phyloP scores from a whole-genome alignment of 2,329 filamentous ascomycete genomes.

The Apiospora malaysiana region DNA sequence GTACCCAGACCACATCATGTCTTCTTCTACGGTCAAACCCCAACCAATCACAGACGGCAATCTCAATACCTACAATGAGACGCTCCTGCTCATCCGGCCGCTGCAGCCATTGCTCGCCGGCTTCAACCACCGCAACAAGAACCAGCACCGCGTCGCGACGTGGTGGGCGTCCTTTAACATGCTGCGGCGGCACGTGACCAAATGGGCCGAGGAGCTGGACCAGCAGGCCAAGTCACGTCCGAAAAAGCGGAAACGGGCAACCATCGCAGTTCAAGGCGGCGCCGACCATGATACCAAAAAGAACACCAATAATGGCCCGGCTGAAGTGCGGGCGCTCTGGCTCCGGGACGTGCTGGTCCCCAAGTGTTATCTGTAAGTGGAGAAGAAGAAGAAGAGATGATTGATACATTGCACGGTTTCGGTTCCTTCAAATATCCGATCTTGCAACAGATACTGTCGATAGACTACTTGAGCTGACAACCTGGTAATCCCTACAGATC shows the following conservation, averaged over 20 bases:
- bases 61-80: not conserved
- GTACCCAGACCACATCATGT: not conserved
- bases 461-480: not conserved
- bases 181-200: slow-evolving; percentile 69
- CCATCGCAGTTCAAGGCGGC: slow-evolving; percentile 39
- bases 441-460: too few relatives aligned
- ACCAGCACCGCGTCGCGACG: slow-evolving; percentile 80
- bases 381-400: not conserved
- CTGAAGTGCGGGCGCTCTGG: slow-evolving; percentile 43
- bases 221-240: slow-evolving; percentile 29
- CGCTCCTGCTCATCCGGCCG: slow-evolving; percentile 41
- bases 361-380: slow-evolving; percentile 49
- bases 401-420: not conserved
- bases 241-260: slow-evolving; percentile 48
- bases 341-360: slow-evolving; percentile 47
- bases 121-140: slow-evolving; percentile 84
- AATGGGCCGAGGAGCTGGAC: slow-evolving; percentile 53
- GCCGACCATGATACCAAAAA: slow-evolving; percentile 22
- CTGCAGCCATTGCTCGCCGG: slow-evolving; percentile 67
- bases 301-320: slow-evolving; percentile 22
- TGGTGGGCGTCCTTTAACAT: slow-evolving; percentile 82
- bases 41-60: not conserved
- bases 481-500: slow-evolving; percentile 45
- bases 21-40: not conserved
- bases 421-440: too few relatives aligned